These are phyloP conservation scores for Byssothecium circinans DNA, from an alignment of 2,329 filamentous ascomycete species.

Conservation along the genomic window DNA sequence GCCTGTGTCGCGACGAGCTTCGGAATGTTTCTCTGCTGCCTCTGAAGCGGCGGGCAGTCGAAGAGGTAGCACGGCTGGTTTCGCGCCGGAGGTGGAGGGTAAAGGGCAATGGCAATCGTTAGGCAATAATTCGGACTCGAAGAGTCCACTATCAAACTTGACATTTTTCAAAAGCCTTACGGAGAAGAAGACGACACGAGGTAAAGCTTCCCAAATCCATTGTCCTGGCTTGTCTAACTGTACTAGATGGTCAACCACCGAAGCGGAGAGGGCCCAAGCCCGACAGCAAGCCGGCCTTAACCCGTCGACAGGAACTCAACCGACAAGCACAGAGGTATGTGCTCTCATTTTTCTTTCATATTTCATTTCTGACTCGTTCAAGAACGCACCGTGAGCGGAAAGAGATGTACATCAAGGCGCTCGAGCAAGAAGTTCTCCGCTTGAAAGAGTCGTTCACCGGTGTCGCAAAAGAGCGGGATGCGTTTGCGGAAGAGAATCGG, in stretches of 20 bases:
- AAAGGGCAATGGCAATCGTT: conserved; percentile 41
- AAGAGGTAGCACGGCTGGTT: conserved; percentile 39
- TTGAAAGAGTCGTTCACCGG: conserved; percentile 83
- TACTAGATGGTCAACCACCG: conserved; percentile 74
- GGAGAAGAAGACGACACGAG: conserved; percentile 77
- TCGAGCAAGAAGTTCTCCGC: conserved; percentile 88
- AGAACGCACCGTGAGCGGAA: conserved; percentile 97
- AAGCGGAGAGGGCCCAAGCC: conserved; percentile 95
- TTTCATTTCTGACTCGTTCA: conserved; percentile 18
- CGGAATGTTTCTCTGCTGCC: conserved; percentile 36
- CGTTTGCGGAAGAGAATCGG: conserved; percentile 75
- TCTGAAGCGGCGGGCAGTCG: conserved; percentile 32
- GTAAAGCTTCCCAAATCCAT: conserved; percentile 46
- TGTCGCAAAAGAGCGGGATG: conserved; percentile 73
- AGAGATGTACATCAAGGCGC: conserved; percentile 90
- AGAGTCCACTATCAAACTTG: conserved; percentile 42
- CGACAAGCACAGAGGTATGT: conserved; percentile 87
- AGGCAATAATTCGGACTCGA: conserved; percentile 40
- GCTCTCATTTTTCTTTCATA: neutral
- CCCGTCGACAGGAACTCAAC: conserved; percentile 89
- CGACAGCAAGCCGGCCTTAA: conserved; percentile 92
- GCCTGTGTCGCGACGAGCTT: conserved; percentile 36
- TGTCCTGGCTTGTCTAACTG: conserved; percentile 5
- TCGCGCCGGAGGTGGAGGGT: conserved; percentile 42
- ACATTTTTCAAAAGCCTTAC: conserved; percentile 64